These are phyloP conservation scores for Aspergillus jensenii DNA, from an alignment of 2,329 filamentous ascomycete species.

Conservation along the genomic window DNA sequence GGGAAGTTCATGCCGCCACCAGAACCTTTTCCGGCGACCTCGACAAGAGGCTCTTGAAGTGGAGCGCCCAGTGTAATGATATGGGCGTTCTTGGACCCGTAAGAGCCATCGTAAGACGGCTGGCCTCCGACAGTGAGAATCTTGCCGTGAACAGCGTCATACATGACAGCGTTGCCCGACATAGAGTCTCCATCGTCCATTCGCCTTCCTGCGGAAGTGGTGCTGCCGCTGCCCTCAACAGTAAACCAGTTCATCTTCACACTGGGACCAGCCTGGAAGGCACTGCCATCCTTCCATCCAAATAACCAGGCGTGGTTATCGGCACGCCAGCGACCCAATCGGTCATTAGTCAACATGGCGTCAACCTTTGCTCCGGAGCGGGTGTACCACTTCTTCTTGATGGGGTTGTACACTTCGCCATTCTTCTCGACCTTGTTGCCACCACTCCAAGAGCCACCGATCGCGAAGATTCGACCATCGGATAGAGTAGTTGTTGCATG, in stretches of 20 bases:
- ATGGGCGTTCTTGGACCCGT: slow-evolving; percentile 48
- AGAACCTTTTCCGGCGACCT: slow-evolving; percentile 6
- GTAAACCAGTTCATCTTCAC: slow-evolving; percentile 59
- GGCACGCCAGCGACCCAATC: slow-evolving; percentile 49
- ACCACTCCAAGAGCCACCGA: slow-evolving; percentile 60
- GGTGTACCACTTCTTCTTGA: slow-evolving; percentile 48
- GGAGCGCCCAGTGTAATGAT: slow-evolving; percentile 49
- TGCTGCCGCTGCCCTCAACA: slow-evolving; percentile 33
- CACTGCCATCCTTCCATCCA: slow-evolving; percentile 15
- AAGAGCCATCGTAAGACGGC: slow-evolving; percentile 24
- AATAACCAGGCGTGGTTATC: slow-evolving; percentile 20
- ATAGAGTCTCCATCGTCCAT: slow-evolving; percentile 26
- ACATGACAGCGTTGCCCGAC: slow-evolving; percentile 18
- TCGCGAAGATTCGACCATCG: slow-evolving; percentile 57
- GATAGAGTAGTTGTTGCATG: slow-evolving; percentile 53
- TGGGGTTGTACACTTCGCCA: slow-evolving; percentile 55
- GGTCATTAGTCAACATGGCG: slow-evolving; percentile 53
- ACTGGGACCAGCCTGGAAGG: slow-evolving; percentile 57
- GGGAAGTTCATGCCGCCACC: slow-evolving; percentile 43
- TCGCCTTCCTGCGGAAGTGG: slow-evolving; percentile 43
- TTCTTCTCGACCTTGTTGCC: slow-evolving; percentile 50
- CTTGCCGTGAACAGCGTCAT: slow-evolving; percentile 39
- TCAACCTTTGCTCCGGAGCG: slow-evolving; percentile 46
- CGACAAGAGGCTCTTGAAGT: slow-evolving; percentile 7
- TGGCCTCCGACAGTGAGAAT: slow-evolving; percentile 14